phyloP scores from a whole-genome alignment of 164 flowering plant species.

The Akebia trifoliata region DNA sequence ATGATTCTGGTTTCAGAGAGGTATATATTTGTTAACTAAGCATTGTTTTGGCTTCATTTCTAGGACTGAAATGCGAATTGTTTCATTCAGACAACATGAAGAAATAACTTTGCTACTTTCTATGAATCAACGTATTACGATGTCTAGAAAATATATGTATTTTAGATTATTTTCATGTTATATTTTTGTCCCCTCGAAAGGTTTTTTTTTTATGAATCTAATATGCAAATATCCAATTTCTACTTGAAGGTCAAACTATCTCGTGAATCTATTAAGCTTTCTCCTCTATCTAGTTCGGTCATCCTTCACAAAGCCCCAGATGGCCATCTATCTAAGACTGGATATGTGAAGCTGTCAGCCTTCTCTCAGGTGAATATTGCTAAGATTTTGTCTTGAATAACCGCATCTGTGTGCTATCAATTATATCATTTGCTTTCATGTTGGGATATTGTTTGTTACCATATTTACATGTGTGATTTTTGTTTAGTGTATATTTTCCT shows the following conservation, averaged over 20 bases:
- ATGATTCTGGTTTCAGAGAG: slow-evolving; percentile 56
- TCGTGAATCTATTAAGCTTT: slow-evolving; percentile 76
- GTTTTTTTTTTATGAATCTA: neutral
- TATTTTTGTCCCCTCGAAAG: too few relatives aligned
- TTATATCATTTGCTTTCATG: neutral
- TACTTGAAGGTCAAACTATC: slow-evolving; percentile 69
- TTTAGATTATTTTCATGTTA: too few relatives aligned
- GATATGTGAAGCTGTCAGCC: slow-evolving; percentile 73
- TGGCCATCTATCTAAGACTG: slow-evolving; percentile 72
- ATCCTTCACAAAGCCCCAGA: slow-evolving; percentile 74
- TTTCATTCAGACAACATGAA: neutral
- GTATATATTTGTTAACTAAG: slow-evolving; percentile 27
- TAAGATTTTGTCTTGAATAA: neutral
- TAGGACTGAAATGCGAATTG: neutral
- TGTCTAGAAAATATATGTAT: too few relatives aligned
- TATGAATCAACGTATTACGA: neutral
- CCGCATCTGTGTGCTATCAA: neutral
- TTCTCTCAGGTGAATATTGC: slow-evolving; percentile 76
- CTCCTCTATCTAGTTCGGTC: slow-evolving; percentile 76
- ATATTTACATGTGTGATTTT: neutral
- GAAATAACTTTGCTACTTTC: neutral
- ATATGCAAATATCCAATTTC: slow-evolving; percentile 7
- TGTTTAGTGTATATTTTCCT: too few relatives aligned
- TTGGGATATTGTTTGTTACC: neutral
- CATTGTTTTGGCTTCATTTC: neutral